These are phyloP conservation scores for Actinomortierella ambigua DNA, from an alignment of 371 early-diverging fungal genomes.

Conservation along the genomic window DNA sequence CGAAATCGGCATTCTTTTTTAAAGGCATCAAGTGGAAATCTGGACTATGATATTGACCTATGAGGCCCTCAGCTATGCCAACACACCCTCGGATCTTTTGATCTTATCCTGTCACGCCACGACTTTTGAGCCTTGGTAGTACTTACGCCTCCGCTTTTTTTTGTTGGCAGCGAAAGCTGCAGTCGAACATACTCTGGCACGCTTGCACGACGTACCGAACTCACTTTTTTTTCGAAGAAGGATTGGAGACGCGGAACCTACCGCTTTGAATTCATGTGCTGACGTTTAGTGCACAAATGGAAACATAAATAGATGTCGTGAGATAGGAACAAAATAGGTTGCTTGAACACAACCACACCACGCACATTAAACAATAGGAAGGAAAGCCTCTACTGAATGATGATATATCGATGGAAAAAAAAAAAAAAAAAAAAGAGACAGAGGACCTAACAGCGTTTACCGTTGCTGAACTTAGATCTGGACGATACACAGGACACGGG, in stretches of 20 bases:
- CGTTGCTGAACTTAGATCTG: too few species aligned
- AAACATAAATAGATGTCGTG: too few species aligned
- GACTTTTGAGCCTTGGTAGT: background rate
- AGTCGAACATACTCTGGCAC: background rate
- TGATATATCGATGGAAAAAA: background rate
- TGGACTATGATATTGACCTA: background rate
- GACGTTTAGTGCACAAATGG: too few species aligned
- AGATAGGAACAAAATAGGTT: too few species aligned
- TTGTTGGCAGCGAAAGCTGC: constrained; percentile 6
- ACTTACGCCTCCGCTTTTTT: background rate
- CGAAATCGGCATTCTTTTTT: background rate
- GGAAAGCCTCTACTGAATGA: constrained; percentile 4
- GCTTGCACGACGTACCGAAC: background rate
- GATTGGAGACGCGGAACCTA: background rate
- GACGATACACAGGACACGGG: too few species aligned
- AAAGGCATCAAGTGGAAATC: background rate
- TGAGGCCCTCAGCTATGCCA: background rate
- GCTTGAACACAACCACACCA: too few species aligned
- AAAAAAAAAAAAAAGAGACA: too few species aligned
- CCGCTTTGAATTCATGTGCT: background rate
- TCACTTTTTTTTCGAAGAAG: too few species aligned
- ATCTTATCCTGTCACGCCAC: background rate
- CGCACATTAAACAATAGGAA: too few species aligned
- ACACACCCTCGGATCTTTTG: background rate
- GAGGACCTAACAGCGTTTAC: too few species aligned